These are phyloP conservation scores for Citeromyces nyonsensis DNA, from an alignment of 805 yeast genomes.

Conservation along the genomic window DNA sequence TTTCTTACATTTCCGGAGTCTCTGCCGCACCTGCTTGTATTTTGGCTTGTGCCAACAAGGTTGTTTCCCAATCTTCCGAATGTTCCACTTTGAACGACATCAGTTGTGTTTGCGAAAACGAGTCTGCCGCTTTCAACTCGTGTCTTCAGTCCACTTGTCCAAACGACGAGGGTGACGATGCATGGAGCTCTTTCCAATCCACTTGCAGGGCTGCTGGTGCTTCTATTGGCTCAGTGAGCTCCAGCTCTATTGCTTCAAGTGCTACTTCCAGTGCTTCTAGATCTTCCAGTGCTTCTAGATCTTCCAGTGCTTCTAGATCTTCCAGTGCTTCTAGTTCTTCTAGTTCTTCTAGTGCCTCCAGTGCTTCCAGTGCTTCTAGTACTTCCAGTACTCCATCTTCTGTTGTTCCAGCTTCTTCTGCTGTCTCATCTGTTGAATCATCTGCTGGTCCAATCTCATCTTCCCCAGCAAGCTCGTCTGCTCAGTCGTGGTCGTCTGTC, in stretches of 20 bases:
- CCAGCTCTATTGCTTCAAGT: slow-evolving; percentile 2
- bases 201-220: slow-evolving; percentile 34
- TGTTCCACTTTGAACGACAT: slow-evolving; percentile 52
- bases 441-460: slow-evolving; percentile 6
- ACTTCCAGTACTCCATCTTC: slow-evolving; percentile 5
- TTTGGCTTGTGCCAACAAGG: slow-evolving; percentile 74
- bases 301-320: slow-evolving; percentile 6
- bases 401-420: slow-evolving; percentile 6
- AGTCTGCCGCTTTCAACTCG: slow-evolving; percentile 31
- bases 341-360: slow-evolving; percentile 6
- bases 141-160: slow-evolving; percentile 68
- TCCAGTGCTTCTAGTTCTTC: slow-evolving; percentile 6
- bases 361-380: slow-evolving; percentile 4
- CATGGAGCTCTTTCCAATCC: slow-evolving; percentile 38
- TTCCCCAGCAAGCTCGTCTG: neutral
- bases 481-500: slow-evolving; percentile 1
- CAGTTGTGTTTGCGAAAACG: slow-evolving; percentile 50
- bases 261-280: slow-evolving; percentile 8
- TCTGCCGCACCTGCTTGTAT: slow-evolving; percentile 85
- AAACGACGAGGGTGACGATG: slow-evolving; percentile 36
- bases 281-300: slow-evolving; percentile 5
- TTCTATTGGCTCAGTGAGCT: slow-evolving; percentile 7
- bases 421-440: slow-evolving; percentile 9
- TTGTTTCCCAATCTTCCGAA: slow-evolving; percentile 30
- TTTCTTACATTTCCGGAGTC: slow-evolving; percentile 19